phyloP scores from a whole-genome alignment of 169 alveolate genomes.

The Babesia ovata region DNA sequence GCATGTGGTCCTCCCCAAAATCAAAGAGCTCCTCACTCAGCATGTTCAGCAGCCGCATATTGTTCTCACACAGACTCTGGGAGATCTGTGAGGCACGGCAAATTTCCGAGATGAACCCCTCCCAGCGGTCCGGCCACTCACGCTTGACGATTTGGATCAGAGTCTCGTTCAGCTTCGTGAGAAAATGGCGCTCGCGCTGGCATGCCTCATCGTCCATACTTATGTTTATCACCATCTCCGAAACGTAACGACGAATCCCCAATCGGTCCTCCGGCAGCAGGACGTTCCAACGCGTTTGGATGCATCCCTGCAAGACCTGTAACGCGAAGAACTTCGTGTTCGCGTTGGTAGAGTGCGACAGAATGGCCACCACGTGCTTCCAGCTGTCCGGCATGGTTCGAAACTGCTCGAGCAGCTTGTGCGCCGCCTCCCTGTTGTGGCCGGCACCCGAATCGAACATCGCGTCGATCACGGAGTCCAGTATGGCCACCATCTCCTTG shows the following conservation, averaged over 20 bases:
- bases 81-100: slow-evolving; percentile 93
- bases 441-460: slow-evolving; percentile 82
- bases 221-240: slow-evolving; percentile 76
- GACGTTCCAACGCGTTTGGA: slow-evolving; percentile 87
- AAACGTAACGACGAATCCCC: slow-evolving; percentile 86
- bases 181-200: slow-evolving; percentile 79
- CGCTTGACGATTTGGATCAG: slow-evolving; percentile 88
- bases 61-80: slow-evolving; percentile 97
- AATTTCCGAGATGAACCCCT: slow-evolving; percentile 96
- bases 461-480: slow-evolving; percentile 87
- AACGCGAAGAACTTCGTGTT: slow-evolving; percentile 88
- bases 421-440: slow-evolving; percentile 85
- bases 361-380: slow-evolving; percentile 88
- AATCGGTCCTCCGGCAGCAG: slow-evolving; percentile 82
- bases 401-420: slow-evolving; percentile 84
- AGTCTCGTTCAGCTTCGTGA: slow-evolving; percentile 86
- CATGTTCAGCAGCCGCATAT: slow-evolving; percentile 94
- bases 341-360: slow-evolving; percentile 80
- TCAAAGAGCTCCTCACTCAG: slow-evolving; percentile 95
- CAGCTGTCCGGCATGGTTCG: slow-evolving; percentile 87
- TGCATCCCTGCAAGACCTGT: slow-evolving; percentile 85
- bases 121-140: slow-evolving; percentile 99
- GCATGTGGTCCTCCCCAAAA: slow-evolving; percentile 90
- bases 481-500: slow-evolving; percentile 80
- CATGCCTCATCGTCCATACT: slow-evolving; percentile 82